Evolutionary conservation across 108 stramenopile species (phyloP).

Genomic region (Nitzschia putrida): DNA sequence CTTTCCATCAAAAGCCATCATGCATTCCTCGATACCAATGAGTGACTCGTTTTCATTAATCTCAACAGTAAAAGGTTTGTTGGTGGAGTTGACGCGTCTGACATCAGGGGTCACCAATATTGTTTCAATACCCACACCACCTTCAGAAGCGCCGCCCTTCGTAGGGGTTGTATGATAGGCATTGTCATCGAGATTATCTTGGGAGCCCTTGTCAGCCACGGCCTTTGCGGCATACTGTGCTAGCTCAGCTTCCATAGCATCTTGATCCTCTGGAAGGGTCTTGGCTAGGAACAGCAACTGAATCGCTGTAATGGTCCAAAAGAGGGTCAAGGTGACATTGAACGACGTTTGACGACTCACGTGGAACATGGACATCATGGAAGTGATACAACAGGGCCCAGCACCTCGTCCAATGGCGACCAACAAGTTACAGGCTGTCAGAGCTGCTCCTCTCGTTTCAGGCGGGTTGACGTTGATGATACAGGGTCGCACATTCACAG

Average conservation of each 20-base stretch:
- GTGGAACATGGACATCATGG: constrained; percentile 39
- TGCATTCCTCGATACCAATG: constrained; percentile 58
- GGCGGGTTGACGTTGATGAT: constrained; percentile 78
- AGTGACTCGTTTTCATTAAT: constrained; percentile 35
- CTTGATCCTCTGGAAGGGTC: constrained; percentile 66
- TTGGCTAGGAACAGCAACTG: constrained; percentile 53
- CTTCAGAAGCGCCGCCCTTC: too few species aligned
- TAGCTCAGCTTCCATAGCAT: constrained; percentile 63
- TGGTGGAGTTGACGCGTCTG: background rate
- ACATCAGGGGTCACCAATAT: too few species aligned
- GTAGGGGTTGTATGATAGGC: background rate
- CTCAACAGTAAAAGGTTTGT: background rate
- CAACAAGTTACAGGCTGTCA: constrained; percentile 70
- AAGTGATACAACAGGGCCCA: constrained; percentile 59
- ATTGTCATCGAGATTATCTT: background rate
- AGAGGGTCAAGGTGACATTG: constrained; percentile 56
- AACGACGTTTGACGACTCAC: constrained; percentile 48
- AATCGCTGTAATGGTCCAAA: constrained; percentile 59
- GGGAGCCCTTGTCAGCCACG: background rate
- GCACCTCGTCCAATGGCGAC: constrained; percentile 64
- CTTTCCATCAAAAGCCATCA: constrained; percentile 55
- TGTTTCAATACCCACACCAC: too few species aligned
- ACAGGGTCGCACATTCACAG: constrained; percentile 71
- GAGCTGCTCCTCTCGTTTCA: constrained; percentile 68
- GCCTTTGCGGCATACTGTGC: constrained; percentile 48